Conservation (phyloP, 2,329 filamentous ascomycete genomes). For the Alternaria conjuncta region DNA sequence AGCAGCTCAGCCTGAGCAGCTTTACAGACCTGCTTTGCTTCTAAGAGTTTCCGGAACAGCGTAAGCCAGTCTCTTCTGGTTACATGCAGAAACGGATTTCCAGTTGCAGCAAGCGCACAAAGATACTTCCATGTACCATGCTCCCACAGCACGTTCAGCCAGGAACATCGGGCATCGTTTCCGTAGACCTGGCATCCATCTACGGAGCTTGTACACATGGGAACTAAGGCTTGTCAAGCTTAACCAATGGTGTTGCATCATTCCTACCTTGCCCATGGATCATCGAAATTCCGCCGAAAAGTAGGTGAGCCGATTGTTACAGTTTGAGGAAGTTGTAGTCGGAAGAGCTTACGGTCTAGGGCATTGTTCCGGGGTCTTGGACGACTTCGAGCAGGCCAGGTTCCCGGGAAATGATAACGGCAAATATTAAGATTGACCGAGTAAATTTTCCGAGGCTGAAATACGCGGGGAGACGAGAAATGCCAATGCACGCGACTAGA, state of each 20-base stretch:
- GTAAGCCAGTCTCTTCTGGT: background rate
- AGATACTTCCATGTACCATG: background rate
- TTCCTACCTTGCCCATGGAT: background rate
- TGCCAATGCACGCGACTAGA: conserved; percentile 1
- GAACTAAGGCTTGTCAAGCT: background rate
- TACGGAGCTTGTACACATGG: background rate
- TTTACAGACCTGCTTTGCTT: background rate
- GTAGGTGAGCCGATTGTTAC: background rate
- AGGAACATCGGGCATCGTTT: background rate
- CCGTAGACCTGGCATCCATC: background rate
- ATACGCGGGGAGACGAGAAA: conserved; percentile 9
- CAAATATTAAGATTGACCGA: conserved; percentile 3
- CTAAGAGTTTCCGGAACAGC: background rate
- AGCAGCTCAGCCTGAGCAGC: background rate
- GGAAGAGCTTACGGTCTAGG: background rate
- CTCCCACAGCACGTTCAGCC: background rate
- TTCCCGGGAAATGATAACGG: background rate
- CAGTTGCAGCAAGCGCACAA: background rate
- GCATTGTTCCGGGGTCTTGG: background rate
- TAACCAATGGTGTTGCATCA: background rate
- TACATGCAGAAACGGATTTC: background rate
- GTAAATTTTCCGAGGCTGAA: conserved; percentile 7
- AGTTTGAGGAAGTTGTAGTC: background rate
- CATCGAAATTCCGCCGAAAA: background rate
- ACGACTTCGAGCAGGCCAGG: background rate